Evolutionary conservation across 2,329 filamentous ascomycete species (phyloP).

Genomic region (Claviceps lovelessii): DNA sequence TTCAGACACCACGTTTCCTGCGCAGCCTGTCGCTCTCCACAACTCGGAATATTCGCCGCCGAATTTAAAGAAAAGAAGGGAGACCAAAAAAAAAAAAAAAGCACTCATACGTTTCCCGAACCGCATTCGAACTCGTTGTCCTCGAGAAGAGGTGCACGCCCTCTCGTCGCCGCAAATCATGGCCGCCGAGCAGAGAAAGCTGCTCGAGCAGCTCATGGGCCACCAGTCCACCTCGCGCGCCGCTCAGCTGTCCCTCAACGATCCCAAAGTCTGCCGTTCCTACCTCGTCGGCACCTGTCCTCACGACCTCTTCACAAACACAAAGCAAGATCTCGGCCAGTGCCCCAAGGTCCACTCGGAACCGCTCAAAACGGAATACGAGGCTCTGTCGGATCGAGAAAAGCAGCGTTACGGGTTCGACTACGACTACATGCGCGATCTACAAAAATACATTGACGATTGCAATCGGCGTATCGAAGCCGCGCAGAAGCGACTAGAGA

Average conservation of each 20-base stretch:
- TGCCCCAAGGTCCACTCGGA: conserved; percentile 85
- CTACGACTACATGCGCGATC: conserved; percentile 90
- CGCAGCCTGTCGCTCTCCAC: not conserved
- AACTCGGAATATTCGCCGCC: not conserved
- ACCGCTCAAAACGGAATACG: conserved; percentile 77
- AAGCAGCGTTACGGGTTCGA: conserved; percentile 78
- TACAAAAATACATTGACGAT: conserved; percentile 92
- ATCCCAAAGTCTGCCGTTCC: conserved; percentile 87
- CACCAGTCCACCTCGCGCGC: conserved; percentile 57
- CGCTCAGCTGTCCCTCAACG: conserved; percentile 73
- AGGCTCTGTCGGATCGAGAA: conserved; percentile 54
- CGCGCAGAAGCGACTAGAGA: conserved; percentile 81
- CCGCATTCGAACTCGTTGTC: not conserved
- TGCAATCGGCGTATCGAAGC: conserved; percentile 89
- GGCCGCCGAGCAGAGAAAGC: conserved; percentile 95
- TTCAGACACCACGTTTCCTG: not conserved
- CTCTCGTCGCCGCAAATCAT: conserved; percentile 30
- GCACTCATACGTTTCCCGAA: too few relatives aligned
- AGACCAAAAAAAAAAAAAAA: too few relatives aligned
- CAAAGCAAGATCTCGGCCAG: conserved; percentile 85
- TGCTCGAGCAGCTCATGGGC: conserved; percentile 94
- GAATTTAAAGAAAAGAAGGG: too few relatives aligned
- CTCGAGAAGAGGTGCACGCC: not conserved
- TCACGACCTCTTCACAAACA: conserved; percentile 98
- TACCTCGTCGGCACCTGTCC: conserved; percentile 90